Percentiles rank a stretch among this genome's conserved stretches.
phyloP scores from a whole-genome alignment of 1,284 basidiomycete genomes.

The Moesziomyces parantarcticus region DNA sequence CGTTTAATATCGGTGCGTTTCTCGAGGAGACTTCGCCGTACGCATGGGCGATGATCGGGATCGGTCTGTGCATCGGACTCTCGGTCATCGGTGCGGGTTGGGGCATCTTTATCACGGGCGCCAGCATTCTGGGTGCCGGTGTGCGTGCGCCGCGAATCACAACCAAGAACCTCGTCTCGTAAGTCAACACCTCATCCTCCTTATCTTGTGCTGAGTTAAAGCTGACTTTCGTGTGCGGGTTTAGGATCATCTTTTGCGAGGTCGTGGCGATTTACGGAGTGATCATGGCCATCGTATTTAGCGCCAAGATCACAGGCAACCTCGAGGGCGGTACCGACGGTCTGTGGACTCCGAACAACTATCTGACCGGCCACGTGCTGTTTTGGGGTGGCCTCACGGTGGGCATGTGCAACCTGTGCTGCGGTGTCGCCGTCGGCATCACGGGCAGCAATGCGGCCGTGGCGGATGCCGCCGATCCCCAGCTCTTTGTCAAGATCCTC shows the following conservation, averaged over 20 bases:
- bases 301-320: constrained; percentile 63
- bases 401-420: constrained; percentile 65
- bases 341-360: constrained; percentile 60
- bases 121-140: constrained; percentile 94
- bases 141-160: constrained; percentile 92
- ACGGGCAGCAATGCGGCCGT: constrained; percentile 66
- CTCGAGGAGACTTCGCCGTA: constrained; percentile 93
- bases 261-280: constrained; percentile 96
- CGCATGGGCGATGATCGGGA: constrained; percentile 88
- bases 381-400: constrained; percentile 67
- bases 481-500: constrained; percentile 66
- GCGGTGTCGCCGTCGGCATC: constrained; percentile 65
- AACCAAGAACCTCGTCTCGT: constrained; percentile 98
- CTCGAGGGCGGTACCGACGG: constrained; percentile 48
- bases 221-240: neutral
- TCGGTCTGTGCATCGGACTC: constrained; percentile 91
- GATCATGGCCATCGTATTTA: constrained; percentile 71
- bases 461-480: constrained; percentile 66
- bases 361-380: constrained; percentile 63
- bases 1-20: constrained; percentile 71
- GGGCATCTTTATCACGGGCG: constrained; percentile 97
- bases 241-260: constrained; percentile 93
- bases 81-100: constrained; percentile 95
- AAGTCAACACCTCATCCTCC: constrained; percentile 52
- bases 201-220: neutral